These are phyloP conservation scores for Gossypium sturtianum DNA, from an alignment of 345 rosid species.

Conservation along the genomic window DNA sequence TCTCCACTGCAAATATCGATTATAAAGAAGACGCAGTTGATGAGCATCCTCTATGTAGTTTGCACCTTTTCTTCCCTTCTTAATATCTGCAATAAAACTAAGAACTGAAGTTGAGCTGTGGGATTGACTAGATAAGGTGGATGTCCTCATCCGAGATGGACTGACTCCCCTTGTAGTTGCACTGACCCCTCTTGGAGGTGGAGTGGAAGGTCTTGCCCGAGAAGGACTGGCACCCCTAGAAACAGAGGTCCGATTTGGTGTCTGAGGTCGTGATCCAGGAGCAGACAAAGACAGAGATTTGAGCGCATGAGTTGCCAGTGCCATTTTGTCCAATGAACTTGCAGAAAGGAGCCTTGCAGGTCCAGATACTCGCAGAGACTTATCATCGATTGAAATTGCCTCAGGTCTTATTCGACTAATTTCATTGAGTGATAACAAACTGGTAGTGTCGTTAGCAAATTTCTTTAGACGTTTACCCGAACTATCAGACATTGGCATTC, in stretches of 20 bases:
- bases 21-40: conserved; percentile 77
- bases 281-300: conserved; percentile 49
- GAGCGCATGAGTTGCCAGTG: conserved; percentile 33
- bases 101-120: conserved; percentile 70
- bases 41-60: conserved; percentile 83
- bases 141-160: conserved; percentile 68
- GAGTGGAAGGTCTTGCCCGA: conserved; percentile 21
- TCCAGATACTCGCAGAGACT: conserved; percentile 29
- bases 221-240: conserved; percentile 43
- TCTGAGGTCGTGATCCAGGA: conserved; percentile 51
- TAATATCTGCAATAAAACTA: conserved; percentile 83
- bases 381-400: conserved; percentile 44
- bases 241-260: conserved; percentile 58
- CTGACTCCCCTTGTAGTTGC: conserved; percentile 42
- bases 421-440: conserved; percentile 33
- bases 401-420: conserved; percentile 35
- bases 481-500: conserved; percentile 40
- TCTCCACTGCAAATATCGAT: conserved; percentile 88
- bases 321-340: conserved; percentile 47
- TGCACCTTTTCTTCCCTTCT: conserved; percentile 64
- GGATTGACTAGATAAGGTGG: conserved; percentile 45
- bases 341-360: conserved; percentile 41
- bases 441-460: conserved; percentile 47
- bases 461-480: conserved; percentile 44
- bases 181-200: conserved; percentile 45